These are phyloP conservation scores for Austroboletus novae-zelandiae DNA, from an alignment of 1,284 basidiomycete genomes.

Conservation along the genomic window DNA sequence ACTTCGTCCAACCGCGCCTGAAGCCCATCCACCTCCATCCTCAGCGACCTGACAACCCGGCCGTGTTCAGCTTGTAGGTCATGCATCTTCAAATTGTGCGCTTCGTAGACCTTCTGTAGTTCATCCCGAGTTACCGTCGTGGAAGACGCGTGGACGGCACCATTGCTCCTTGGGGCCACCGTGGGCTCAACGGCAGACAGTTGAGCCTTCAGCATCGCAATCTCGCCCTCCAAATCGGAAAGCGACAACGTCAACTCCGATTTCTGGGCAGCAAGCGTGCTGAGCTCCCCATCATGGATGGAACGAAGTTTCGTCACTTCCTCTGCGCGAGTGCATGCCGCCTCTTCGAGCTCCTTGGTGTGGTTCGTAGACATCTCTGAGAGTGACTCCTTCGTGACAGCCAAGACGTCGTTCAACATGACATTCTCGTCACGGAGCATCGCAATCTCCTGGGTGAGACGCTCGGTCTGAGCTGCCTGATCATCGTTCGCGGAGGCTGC, in stretches of 20 bases:
- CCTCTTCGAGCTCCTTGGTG: conserved; percentile 65
- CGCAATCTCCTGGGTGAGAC: conserved; percentile 57
- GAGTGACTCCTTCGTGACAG: conserved; percentile 68
- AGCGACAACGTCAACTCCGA: conserved; percentile 57
- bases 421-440: conserved; percentile 38
- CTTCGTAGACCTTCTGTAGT: conserved; percentile 70
- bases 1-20: conserved; percentile 53
- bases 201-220: conserved; percentile 60
- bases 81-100: conserved; percentile 77
- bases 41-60: conserved; percentile 54
- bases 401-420: conserved; percentile 59
- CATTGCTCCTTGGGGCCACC: conserved; percentile 55
- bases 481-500: conserved; percentile 43
- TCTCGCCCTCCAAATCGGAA: conserved; percentile 72
- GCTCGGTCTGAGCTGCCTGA: conserved; percentile 54
- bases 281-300: conserved; percentile 58
- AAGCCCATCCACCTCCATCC: conserved; percentile 61
- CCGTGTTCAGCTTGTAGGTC: conserved; percentile 75
- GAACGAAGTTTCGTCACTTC: conserved; percentile 63
- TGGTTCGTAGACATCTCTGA: conserved; percentile 68
- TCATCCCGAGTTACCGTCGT: conserved; percentile 69
- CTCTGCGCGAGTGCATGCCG: conserved; percentile 62
- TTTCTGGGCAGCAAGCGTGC: conserved; percentile 53
- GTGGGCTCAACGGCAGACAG: conserved; percentile 46
- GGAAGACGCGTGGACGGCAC: conserved; percentile 41